Percentiles rank a stretch among this genome's conserved stretches.
Conservation (phyloP, 1,284 basidiomycete species). For the Grifola frondosa region DNA sequence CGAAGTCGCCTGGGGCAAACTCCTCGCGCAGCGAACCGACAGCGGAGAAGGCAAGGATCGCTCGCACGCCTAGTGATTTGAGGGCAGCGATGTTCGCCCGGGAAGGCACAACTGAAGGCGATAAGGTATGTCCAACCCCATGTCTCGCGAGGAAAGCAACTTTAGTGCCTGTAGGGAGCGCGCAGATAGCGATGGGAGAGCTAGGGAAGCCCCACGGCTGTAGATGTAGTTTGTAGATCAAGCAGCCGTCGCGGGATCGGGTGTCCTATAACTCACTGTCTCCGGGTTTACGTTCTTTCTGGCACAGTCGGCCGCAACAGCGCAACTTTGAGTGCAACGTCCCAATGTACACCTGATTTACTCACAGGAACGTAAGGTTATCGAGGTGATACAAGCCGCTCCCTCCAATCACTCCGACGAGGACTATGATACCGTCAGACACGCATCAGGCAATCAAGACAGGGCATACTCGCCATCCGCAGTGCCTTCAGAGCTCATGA, state of each 20-base stretch:
- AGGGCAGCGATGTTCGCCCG: constrained; percentile 96
- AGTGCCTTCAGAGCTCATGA: too few relatives aligned
- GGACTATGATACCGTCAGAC: constrained; percentile 44
- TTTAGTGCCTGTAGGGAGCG: constrained; percentile 74
- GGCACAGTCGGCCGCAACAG: not conserved
- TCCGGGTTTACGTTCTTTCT: constrained; percentile 72
- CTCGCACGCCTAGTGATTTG: constrained; percentile 88
- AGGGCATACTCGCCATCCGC: not conserved
- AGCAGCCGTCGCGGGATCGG: constrained; percentile 2
- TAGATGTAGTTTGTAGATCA: constrained; percentile 3
- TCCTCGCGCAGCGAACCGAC: constrained; percentile 97
- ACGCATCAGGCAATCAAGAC: too few relatives aligned
- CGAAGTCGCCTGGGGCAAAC: constrained; percentile 88
- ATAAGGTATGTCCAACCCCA: constrained; percentile 72
- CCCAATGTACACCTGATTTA: too few relatives aligned
- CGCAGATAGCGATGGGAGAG: constrained; percentile 87
- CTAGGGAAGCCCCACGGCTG: constrained; percentile 95
- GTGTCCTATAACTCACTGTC: constrained; percentile 47
- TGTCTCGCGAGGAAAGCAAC: constrained; percentile 95
- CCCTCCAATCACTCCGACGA: constrained; percentile 84
- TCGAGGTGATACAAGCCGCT: constrained; percentile 89
- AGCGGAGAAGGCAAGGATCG: constrained; percentile 92
- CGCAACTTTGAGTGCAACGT: not conserved
- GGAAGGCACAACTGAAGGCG: constrained; percentile 77
- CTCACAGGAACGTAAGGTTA: constrained; percentile 81